phyloP scores from a whole-genome alignment of 2,329 filamentous ascomycete species.

The Neonectria sp. region DNA sequence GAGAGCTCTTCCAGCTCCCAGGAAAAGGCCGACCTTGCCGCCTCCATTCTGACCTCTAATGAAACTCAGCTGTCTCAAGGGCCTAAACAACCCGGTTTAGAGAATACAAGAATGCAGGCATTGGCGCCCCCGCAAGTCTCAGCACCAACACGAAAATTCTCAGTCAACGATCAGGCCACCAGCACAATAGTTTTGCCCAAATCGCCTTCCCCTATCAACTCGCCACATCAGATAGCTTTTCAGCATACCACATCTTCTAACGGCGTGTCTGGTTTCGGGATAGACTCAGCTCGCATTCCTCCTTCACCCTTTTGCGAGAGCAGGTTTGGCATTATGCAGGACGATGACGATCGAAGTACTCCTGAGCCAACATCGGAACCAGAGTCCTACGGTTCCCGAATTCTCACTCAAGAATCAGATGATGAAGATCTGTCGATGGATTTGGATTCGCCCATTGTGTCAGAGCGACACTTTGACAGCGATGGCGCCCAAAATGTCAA shows the following conservation, averaged over 20 bases:
- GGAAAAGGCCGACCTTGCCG: neutral
- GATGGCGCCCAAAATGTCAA: conserved; percentile 30
- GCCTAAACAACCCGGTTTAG: conserved; percentile 17
- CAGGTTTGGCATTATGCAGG: conserved; percentile 4
- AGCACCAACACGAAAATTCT: neutral
- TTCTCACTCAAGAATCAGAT: conserved; percentile 15
- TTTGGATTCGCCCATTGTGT: neutral
- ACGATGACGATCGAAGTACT: conserved; percentile 17
- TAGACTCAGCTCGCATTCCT: conserved; percentile 2
- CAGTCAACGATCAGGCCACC: neutral
- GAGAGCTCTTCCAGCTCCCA: neutral
- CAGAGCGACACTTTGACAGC: conserved; percentile 11
- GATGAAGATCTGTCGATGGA: conserved; percentile 9
- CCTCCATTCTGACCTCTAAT: neutral
- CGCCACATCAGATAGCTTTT: neutral
- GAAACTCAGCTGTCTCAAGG: neutral
- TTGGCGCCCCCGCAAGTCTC: neutral
- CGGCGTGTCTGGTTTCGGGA: conserved; percentile 11
- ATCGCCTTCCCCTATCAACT: neutral
- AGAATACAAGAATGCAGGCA: conserved; percentile 10
- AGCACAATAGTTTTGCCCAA: neutral
- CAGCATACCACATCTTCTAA: conserved; percentile 13
- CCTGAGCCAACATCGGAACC: conserved; percentile 17
- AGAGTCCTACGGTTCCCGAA: conserved; percentile 5
- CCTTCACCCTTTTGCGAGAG: conserved; percentile 2